Evolutionary conservation across 139 green algal genomes (phyloP), one percentile per base, ranked within the genome.

Genomic region (Haematococcus lacustris): DNA sequence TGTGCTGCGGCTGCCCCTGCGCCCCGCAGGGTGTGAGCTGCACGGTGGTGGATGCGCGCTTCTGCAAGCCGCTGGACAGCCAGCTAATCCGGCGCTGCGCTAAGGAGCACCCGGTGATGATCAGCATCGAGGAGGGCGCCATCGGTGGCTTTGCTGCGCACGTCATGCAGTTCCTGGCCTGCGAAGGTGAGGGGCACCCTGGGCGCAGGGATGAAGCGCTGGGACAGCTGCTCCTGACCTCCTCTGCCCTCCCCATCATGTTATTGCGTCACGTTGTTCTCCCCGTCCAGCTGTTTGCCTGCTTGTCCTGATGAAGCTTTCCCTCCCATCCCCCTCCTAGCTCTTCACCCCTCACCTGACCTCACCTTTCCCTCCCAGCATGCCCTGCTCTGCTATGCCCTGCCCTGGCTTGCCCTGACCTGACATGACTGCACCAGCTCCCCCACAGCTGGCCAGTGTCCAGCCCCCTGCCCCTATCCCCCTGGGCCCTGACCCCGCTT

Each of bases 11-110:
- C n/a, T n/a, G n/a, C n/a, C n/a, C n/a, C n/a, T n/a, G n/a, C n/a
- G n/a, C n/a, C n/a, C n/a, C n/a, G n/a, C n/a, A 81, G 25, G 93
- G 92, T 39, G 84, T 99, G 26, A 88, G 69, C n/a, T 84, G 88
- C 32, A 98, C 94, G 0, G 93, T 98, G 0, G 85, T 93, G 47
- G 94, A 98, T 79, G 93, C 93, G 28, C 87, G 95, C 43, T 99
- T 98, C 85, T 98, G 94, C 92, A 99, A 99, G 86, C 96, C 96
- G 6, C 87, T 99, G 47, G 95, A 99, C 84, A 90, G 78, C 0
- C 70, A 9, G 38, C 53, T 78, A 59, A 85, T 90, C 57, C 77
- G 82, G 9, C 74, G 71, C n/a, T 57, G 92, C 41, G 93, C 88
- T 7, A 87, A 78, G 39, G 82, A 98, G 79, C 95, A 99, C 81